Evolutionary conservation across 345 rosid genomes (phyloP).

Genomic region (Syzygium jambos): DNA sequence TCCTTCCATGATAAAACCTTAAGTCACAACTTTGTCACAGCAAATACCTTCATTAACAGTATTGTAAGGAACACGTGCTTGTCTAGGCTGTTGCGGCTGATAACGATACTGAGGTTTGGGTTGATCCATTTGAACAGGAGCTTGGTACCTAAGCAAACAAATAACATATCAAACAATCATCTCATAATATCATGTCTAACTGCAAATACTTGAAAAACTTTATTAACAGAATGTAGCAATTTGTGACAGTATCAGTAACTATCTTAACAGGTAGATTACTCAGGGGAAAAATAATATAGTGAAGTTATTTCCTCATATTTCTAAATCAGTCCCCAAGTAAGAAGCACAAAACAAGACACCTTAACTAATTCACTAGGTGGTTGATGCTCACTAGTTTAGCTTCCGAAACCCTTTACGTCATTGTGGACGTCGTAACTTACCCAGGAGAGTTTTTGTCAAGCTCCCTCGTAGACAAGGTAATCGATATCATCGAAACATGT

Average conservation of each 20-base stretch:
- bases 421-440: slow-evolving; percentile 23
- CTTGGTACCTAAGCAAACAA: slow-evolving; percentile 57
- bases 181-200: background rate
- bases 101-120: slow-evolving; percentile 49
- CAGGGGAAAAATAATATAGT: background rate
- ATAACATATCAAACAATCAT: background rate
- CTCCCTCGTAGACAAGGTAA: slow-evolving; percentile 69
- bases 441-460: slow-evolving; percentile 70
- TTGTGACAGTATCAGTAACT: background rate
- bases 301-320: background rate
- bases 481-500: slow-evolving; percentile 89
- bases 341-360: background rate
- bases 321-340: background rate
- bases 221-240: background rate
- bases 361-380: background rate
- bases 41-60: slow-evolving; percentile 53
- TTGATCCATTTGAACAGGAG: slow-evolving; percentile 47
- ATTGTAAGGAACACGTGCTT: slow-evolving; percentile 41
- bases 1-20: background rate
- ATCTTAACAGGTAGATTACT: background rate
- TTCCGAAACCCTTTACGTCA: background rate
- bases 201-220: background rate
- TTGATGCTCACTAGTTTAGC: background rate
- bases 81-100: slow-evolving; percentile 48
- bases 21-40: background rate